Base-by-base conservation (phyloP, 2,329 filamentous ascomycete species). In the Sarocladium kiliense region DNA sequence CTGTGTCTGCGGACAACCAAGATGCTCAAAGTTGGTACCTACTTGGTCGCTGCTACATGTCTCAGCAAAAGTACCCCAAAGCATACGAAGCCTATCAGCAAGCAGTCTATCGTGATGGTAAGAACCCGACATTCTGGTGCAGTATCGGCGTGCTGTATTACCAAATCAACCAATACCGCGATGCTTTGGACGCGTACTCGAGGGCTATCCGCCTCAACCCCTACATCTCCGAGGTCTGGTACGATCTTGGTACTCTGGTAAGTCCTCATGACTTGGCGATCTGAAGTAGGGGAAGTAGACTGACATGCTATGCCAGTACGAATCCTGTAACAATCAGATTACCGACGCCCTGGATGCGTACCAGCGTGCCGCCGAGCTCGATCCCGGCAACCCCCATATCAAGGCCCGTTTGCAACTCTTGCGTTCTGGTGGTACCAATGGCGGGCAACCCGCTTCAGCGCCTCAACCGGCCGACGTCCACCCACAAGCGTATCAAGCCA, bases 1-100 rank as follows among this genome's bases (percentile, higher is more conserved):
- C 94, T 12, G 94, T 99, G 60, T 85, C 85, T 66, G 91, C 93
- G 61, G 93, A 99, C 67, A 92, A 96, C 73, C 88, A 80, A 61
- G 94, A 97, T 73, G 91, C 94, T 23, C 94, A 97, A 74, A 97
- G 93, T 74, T 99, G 94, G 94, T 99, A 99, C 72, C 82, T 99
- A 26, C 85, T 99, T 53, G 94, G 94, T 42, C 86, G 94, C 63
- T 97, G 94, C 77, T 99, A 97, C 78, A 97, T 99, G 94, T 95
- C 93, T 61, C 93, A 97, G 74, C 91, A 96, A 71, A 97, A 97
- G 71, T 97, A 97, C 65, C 93, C 93, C 65, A 97, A 97, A 71
- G 94, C 94, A 0, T 97, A 97, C 65, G 94, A 99, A 68, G 93
- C 94, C 5, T 97, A 97, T 71, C 94, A 99, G 69, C 94, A 99